Conservation (phyloP, 2,329 filamentous ascomycete genomes). For the Emydomyces testavorans region DNA sequence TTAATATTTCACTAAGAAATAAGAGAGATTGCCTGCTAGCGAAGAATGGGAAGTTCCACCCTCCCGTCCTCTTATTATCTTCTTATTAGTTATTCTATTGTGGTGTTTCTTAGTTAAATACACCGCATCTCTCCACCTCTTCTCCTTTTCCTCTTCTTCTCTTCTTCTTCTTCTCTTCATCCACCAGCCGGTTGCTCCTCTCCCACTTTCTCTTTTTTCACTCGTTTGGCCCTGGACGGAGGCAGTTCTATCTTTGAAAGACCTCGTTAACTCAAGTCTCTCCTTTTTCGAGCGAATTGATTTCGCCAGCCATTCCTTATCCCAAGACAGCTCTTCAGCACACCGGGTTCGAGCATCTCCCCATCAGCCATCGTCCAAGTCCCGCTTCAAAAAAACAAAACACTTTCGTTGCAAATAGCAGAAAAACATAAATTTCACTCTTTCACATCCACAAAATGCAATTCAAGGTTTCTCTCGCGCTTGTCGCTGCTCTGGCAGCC, state of each 20-base stretch:
- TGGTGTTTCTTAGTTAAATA: no score
- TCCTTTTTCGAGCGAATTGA: constrained; percentile 27
- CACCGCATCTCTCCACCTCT: constrained; percentile 7
- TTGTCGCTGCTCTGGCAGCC: constrained; percentile 29
- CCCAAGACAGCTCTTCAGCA: constrained; percentile 10
- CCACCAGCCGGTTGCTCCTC: background rate
- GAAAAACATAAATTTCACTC: constrained; percentile 2
- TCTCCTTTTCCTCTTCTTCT: constrained; percentile 15
- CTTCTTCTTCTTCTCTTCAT: constrained; percentile 13
- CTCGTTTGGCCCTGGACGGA: constrained; percentile 7
- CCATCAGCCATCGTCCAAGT: constrained; percentile 1
- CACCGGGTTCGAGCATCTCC: constrained; percentile 8
- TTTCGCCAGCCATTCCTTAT: constrained; percentile 23
- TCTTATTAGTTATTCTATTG: background rate
- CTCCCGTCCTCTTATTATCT: constrained; percentile 2
- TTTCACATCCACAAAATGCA: constrained; percentile 24
- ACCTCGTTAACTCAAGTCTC: constrained; percentile 11
- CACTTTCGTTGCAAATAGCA: background rate
- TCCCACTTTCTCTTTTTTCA: constrained; percentile 13
- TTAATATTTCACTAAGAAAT: background rate
- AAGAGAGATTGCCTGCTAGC: background rate
- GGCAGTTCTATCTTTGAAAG: constrained; percentile 14
- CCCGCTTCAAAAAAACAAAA: background rate
- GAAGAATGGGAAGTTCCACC: constrained; percentile 1
- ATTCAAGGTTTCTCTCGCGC: constrained; percentile 28